phyloP scores from a whole-genome alignment of 148 eudicot genomes.

The Polygonum aviculare region DNA sequence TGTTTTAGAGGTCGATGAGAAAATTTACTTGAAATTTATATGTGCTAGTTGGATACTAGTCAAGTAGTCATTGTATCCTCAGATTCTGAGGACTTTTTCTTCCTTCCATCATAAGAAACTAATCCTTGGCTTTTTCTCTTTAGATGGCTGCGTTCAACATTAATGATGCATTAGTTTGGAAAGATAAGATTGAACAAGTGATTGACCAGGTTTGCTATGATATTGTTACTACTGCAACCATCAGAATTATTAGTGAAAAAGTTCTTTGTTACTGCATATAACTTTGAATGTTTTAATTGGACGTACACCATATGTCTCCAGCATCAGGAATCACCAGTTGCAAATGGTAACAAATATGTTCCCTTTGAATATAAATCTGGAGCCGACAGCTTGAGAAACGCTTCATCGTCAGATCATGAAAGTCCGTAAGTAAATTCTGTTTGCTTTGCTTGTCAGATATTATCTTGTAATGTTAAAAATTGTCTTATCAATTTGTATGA shows the following conservation, averaged over 20 bases:
- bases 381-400: constrained; percentile 63
- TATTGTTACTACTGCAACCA: neutral
- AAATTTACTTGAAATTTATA: neutral
- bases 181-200: constrained; percentile 91
- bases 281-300: neutral
- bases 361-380: constrained; percentile 89
- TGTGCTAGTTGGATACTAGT: neutral
- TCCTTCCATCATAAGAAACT: neutral
- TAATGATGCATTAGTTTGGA: constrained; percentile 97
- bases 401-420: constrained; percentile 92
- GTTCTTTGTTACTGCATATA: neutral
- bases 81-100: neutral
- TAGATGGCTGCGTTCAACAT: constrained; percentile 99
- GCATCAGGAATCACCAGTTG: constrained; percentile 85
- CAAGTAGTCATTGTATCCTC: neutral
- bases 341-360: constrained; percentile 73
- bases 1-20: neutral
- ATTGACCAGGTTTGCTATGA: constrained; percentile 72
- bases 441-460: neutral
- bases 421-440: constrained; percentile 81
- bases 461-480: neutral
- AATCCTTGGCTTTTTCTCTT: constrained; percentile 10
- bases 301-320: constrained; percentile 24
- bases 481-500: neutral
- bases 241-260: neutral